Conservation (phyloP, 768 basidiomycete species). For the Psilocybe tampanensis region DNA sequence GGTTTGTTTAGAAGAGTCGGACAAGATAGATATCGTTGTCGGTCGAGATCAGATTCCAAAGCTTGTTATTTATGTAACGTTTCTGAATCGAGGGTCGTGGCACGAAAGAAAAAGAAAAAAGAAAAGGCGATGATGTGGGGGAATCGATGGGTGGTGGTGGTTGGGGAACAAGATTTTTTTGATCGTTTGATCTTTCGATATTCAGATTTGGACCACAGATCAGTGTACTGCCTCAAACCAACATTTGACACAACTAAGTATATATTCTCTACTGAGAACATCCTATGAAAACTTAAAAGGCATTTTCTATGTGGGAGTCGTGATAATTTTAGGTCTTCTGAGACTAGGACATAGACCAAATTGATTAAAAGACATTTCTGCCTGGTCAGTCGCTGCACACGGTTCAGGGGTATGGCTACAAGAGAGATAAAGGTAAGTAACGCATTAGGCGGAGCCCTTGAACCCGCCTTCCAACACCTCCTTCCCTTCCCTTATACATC, state of each 20-base stretch:
- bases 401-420: no score
- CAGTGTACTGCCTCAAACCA: background rate
- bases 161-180: background rate
- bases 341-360: no score
- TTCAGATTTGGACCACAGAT: background rate
- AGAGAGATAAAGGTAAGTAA: no score
- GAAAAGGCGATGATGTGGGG: background rate
- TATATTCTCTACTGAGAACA: no score
- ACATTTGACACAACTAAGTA: no score
- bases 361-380: no score
- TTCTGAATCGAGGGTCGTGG: background rate
- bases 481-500: conserved; percentile 54
- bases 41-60: background rate
- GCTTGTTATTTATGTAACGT: background rate
- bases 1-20: no score
- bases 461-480: conserved; percentile 25
- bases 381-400: no score
- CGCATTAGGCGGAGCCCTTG: background rate
- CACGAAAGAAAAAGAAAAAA: background rate
- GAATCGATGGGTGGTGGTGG: background rate
- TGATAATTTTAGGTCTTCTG: no score
- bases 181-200: background rate
- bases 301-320: no score
- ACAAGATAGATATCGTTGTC: background rate
- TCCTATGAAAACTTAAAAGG: no score